These are phyloP conservation scores for Tuber calosporum DNA, from an alignment of 495 filamentous ascomycete species.

Conservation along the genomic window DNA sequence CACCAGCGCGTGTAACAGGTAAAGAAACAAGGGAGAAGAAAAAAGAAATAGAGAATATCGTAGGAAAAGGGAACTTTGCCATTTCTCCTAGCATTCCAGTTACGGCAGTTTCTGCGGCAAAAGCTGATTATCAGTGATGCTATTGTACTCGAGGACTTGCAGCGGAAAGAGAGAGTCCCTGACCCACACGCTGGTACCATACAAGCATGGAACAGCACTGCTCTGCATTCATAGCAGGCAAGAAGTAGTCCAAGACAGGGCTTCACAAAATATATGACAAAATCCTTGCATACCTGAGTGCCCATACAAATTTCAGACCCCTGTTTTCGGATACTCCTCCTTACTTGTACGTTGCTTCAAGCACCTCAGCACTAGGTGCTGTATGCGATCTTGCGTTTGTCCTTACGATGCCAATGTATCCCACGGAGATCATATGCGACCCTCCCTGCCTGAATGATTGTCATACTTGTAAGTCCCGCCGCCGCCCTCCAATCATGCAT, in stretches of 20 bases:
- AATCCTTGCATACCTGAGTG: not conserved
- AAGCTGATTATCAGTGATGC: not conserved
- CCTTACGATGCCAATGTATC: not conserved
- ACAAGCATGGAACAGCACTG: not conserved
- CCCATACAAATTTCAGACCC: not conserved
- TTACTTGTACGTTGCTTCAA: not conserved
- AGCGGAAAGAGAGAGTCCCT: too few relatives aligned
- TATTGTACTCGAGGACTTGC: too few relatives aligned
- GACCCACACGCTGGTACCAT: not conserved
- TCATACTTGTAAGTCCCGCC: not conserved
- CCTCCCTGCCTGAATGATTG: not conserved
- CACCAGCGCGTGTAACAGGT: not conserved
- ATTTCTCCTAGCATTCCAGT: not conserved
- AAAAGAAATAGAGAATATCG: not conserved
- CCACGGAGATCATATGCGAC: conserved; percentile 1
- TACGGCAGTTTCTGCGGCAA: not conserved
- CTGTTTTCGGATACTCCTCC: not conserved
- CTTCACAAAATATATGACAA: not conserved
- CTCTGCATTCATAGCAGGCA: not conserved
- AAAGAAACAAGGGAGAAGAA: not conserved
- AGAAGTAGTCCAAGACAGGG: not conserved
- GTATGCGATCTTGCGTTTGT: not conserved
- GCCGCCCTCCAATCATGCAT: not conserved
- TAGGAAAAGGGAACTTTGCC: not conserved
- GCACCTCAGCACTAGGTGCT: not conserved